phyloP scores from a whole-genome alignment of 2,329 filamentous ascomycete species.

The Cytospora piceae region DNA sequence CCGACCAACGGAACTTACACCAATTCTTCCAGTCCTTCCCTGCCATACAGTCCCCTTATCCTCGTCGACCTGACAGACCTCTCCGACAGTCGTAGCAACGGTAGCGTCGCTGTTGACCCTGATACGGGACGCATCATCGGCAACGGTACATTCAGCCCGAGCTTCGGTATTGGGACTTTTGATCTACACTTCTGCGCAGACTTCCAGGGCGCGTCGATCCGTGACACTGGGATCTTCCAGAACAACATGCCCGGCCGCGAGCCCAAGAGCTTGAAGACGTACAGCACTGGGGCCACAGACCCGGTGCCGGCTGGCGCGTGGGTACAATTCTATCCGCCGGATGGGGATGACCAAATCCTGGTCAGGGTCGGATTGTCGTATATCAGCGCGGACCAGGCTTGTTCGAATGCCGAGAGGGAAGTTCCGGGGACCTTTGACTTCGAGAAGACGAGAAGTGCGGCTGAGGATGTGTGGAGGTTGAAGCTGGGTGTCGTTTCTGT shows the following conservation, averaged over 20 bases:
- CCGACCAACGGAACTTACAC: slow-evolving; percentile 25
- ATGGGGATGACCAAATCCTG: slow-evolving; percentile 23
- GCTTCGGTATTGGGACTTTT: slow-evolving; percentile 56
- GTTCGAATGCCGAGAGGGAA: slow-evolving; percentile 29
- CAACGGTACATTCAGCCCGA: slow-evolving; percentile 53
- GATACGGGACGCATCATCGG: slow-evolving; percentile 52
- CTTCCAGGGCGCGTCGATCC: slow-evolving; percentile 47
- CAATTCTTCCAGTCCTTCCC: slow-evolving; percentile 35
- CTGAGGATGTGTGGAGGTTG: slow-evolving; percentile 63
- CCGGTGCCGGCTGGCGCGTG: slow-evolving; percentile 31
- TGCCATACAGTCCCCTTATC: slow-evolving; percentile 50
- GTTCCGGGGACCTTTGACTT: slow-evolving; percentile 67
- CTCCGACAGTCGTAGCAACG: slow-evolving; percentile 52
- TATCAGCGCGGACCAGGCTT: slow-evolving; percentile 23
- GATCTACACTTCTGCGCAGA: slow-evolving; percentile 56
- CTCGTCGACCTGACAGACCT: slow-evolving; percentile 57
- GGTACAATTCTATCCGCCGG: slow-evolving; percentile 31
- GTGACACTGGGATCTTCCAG: slow-evolving; percentile 56
- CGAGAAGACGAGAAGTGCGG: slow-evolving; percentile 54
- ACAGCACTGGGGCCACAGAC: slow-evolving; percentile 28
- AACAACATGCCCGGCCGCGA: slow-evolving; percentile 52
- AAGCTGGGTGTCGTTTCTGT: slow-evolving; percentile 62
- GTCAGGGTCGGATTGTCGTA: slow-evolving; percentile 27
- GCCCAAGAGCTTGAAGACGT: slow-evolving; percentile 37
- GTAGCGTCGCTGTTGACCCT: slow-evolving; percentile 51